Percentiles rank a stretch among this genome's conserved stretches.
phyloP scores from a whole-genome alignment of 345 rosid species.

The Camelina laxa region DNA sequence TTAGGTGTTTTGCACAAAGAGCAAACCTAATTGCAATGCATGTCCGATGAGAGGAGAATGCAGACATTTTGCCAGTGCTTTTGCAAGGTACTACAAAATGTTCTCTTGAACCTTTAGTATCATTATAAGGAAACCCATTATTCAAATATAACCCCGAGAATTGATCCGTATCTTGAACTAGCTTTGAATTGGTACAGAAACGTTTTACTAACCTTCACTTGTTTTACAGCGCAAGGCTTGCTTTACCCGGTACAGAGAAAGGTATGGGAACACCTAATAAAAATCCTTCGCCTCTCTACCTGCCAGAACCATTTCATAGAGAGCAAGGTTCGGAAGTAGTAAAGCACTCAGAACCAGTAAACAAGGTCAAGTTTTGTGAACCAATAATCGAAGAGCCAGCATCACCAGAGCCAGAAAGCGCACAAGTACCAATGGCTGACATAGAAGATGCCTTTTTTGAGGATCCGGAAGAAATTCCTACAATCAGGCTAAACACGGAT shows the following conservation, averaged over 20 bases:
- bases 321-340: slow-evolving; percentile 44
- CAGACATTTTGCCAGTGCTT: slow-evolving; percentile 98
- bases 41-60: slow-evolving; percentile 99
- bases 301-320: slow-evolving; percentile 46
- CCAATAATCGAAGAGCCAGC: slow-evolving; percentile 94
- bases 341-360: slow-evolving; percentile 40
- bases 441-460: slow-evolving; percentile 70
- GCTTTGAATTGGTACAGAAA: neutral
- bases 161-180: slow-evolving; percentile 4
- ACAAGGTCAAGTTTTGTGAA: slow-evolving; percentile 47
- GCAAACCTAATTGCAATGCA: slow-evolving; percentile 93
- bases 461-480: slow-evolving; percentile 84
- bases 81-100: slow-evolving; percentile 74
- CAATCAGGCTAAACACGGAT: slow-evolving; percentile 70
- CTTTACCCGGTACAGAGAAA: slow-evolving; percentile 74
- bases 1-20: slow-evolving; percentile 98
- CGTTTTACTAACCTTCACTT: slow-evolving; percentile 1
- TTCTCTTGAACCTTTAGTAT: slow-evolving; percentile 18
- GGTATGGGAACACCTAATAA: slow-evolving; percentile 46
- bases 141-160: neutral
- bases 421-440: slow-evolving; percentile 54
- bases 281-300: slow-evolving; percentile 55
- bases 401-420: slow-evolving; percentile 68
- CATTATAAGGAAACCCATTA: neutral
- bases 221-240: slow-evolving; percentile 80